Conservation (phyloP, 805 yeast genomes). For the Metschnikowia anglica region DNA sequence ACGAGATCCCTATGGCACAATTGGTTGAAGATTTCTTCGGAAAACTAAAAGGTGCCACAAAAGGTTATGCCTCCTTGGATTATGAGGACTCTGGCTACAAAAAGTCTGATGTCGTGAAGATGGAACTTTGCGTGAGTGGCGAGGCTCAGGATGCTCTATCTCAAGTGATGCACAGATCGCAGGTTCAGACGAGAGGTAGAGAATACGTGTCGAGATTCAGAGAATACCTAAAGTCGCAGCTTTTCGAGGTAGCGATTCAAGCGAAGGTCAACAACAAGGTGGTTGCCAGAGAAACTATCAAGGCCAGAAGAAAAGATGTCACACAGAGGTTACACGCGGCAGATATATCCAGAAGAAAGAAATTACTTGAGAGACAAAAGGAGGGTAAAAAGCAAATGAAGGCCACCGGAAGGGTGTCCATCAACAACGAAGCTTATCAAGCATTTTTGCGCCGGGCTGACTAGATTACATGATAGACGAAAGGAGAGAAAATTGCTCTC, state of each 20-base stretch:
- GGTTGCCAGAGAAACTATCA: slow-evolving; percentile 88
- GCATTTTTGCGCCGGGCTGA: slow-evolving; percentile 59
- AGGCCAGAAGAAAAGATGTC: slow-evolving; percentile 94
- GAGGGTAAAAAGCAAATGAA: slow-evolving; percentile 90
- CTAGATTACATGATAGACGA: slow-evolving; percentile 7
- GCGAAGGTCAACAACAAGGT: slow-evolving; percentile 79
- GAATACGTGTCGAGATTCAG: slow-evolving; percentile 84
- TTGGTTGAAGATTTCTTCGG: slow-evolving; percentile 96
- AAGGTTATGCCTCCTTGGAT: slow-evolving; percentile 92
- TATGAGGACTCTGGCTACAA: slow-evolving; percentile 91
- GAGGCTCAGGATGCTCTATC: slow-evolving; percentile 88
- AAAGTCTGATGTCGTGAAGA: slow-evolving; percentile 75
- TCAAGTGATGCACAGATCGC: slow-evolving; percentile 81
- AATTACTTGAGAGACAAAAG: slow-evolving; percentile 81
- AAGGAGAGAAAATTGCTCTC: background rate
- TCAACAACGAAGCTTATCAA: slow-evolving; percentile 85
- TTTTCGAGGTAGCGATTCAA: slow-evolving; percentile 90
- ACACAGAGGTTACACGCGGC: slow-evolving; percentile 90
- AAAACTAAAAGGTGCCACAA: slow-evolving; percentile 80
- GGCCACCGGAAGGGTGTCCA: slow-evolving; percentile 71
- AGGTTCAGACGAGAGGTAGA: slow-evolving; percentile 68
- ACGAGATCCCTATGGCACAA: slow-evolving; percentile 82
- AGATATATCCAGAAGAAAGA: slow-evolving; percentile 86
- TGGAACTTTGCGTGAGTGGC: slow-evolving; percentile 89
- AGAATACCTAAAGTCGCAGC: slow-evolving; percentile 73